A percentile compares a stretch with the other conserved stretches of the same genome.
phyloP scores from a whole-genome alignment of 2,329 filamentous ascomycete genomes.

The Xylariaceae sp. region DNA sequence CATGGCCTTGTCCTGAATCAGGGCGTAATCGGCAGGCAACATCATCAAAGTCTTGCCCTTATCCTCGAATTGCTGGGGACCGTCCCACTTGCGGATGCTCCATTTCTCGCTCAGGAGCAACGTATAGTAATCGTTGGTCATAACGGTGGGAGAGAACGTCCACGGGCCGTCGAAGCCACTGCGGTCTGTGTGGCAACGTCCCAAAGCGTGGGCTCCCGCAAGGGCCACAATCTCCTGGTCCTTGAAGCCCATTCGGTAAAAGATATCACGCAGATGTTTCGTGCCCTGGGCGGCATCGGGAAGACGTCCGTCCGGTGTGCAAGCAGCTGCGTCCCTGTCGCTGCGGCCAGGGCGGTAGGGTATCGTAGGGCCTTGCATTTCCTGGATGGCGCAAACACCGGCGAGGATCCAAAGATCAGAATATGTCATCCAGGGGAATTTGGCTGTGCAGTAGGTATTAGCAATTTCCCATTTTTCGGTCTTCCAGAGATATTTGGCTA shows the following conservation, averaged over 20 bases:
- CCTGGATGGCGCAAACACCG: constrained; percentile 83
- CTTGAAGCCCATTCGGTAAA: constrained; percentile 95
- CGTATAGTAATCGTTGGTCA: constrained; percentile 94
- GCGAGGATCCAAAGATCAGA: constrained; percentile 94
- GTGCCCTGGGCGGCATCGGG: constrained; percentile 75
- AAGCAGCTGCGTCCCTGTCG: constrained; percentile 76
- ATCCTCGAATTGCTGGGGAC: constrained; percentile 79
- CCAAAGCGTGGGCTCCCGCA: constrained; percentile 78
- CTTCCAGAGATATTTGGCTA: not conserved
- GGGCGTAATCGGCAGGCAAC: constrained; percentile 85
- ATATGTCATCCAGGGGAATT: constrained; percentile 95
- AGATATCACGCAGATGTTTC: constrained; percentile 85
- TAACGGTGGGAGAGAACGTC: constrained; percentile 84
- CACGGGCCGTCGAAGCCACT: constrained; percentile 85
- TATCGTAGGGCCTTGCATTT: constrained; percentile 86
- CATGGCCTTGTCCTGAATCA: constrained; percentile 87
- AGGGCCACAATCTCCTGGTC: constrained; percentile 95
- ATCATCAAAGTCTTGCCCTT: constrained; percentile 91
- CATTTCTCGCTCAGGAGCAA: constrained; percentile 90
- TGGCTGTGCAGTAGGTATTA: constrained; percentile 40
- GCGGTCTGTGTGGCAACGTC: constrained; percentile 85
- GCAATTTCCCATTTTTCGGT: not conserved
- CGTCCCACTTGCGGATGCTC: constrained; percentile 86
- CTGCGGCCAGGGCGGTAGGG: constrained; percentile 83
- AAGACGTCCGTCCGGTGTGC: constrained; percentile 87